These are phyloP conservation scores for Gaertneriomyces semiglobifer DNA, from an alignment of 192 early-diverging fungal species.

Conservation along the genomic window DNA sequence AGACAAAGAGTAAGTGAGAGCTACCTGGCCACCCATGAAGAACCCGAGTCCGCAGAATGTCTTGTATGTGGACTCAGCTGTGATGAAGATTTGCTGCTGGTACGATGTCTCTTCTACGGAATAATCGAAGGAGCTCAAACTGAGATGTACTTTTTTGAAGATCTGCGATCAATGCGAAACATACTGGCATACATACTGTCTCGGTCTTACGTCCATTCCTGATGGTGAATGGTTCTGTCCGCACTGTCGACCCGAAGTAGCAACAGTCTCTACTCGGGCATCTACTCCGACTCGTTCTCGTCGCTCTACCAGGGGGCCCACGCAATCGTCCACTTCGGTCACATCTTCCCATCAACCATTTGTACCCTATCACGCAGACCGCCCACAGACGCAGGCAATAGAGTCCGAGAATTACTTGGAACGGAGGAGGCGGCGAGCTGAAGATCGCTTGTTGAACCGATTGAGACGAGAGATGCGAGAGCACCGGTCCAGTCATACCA, in stretches of 20 bases:
- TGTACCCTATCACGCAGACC: not conserved
- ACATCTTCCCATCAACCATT: constrained; percentile 3
- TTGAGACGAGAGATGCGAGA: too few relatives aligned
- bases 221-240: constrained; percentile 18
- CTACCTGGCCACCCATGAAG: not conserved
- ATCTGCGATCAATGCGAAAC: constrained; percentile 10
- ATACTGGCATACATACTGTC: constrained; percentile 8
- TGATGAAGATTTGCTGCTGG: constrained; percentile 8
- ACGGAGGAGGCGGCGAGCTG: too few relatives aligned
- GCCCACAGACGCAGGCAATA: too few relatives aligned
- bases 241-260: not conserved
- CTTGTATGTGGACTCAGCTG: constrained; percentile 2
- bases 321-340: not conserved
- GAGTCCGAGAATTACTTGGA: too few relatives aligned
- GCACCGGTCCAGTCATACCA: too few relatives aligned
- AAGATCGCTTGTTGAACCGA: too few relatives aligned
- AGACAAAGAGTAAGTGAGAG: constrained; percentile 11
- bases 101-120: not conserved
- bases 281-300: too few relatives aligned
- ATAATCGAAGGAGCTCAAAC: not conserved
- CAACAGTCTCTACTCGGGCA: not conserved
- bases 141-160: not conserved
- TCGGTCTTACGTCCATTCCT: not conserved
- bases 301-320: too few relatives aligned
- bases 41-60: not conserved